Base-by-base conservation (phyloP, 306 rosid species). In the Cicer judaicum region DNA sequence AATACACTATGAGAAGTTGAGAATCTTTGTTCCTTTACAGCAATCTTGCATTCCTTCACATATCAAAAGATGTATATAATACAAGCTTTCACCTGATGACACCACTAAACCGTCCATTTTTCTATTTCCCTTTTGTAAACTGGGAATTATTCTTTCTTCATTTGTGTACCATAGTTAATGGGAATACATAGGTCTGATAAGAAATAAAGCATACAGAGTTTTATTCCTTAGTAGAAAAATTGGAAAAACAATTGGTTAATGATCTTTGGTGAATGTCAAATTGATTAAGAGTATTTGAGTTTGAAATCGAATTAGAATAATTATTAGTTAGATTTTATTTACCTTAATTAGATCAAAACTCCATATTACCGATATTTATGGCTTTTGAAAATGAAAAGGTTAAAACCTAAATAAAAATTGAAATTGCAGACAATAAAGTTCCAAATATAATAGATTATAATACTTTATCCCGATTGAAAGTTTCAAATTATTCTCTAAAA, bases 81-180 rank as follows among this genome's bases (percentile, higher is more conserved):
- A 8, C 38, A 59, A 52, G 68, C 72, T 61, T 76, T 76, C 53
- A 41, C 55, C 14, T 50, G 9, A 74, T 68, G 66, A 75, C 71
- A 70, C 71, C 71, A 74, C 48, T 15, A 15, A 49, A 59, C 56
- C 52, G 10, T n/a, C 70, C 62, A 54, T 64, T 60, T 8, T 49
- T 68, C 19, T 15, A 14, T 50, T 47, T 29, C 14, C 15, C 21
- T 49, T 54, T 54, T 68, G 44, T 63, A 54, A 68, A 11, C 2
- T 65, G 38, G 70, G 70, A 76, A 71, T 13, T 64, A 29, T 70
- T 55, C 79, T 57, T 68, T 81, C 67, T 66, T 59, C 67, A 72
- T 64, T 46, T 64, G 19, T 47, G 62, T 12, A 71, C 43, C 72
- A 38, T 4, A 71, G 15, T 19, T 71, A 48, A 18, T 49, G 55